Evolutionary conservation across 768 basidiomycete species (phyloP).

Genomic region (Lentinula aciculospora): DNA sequence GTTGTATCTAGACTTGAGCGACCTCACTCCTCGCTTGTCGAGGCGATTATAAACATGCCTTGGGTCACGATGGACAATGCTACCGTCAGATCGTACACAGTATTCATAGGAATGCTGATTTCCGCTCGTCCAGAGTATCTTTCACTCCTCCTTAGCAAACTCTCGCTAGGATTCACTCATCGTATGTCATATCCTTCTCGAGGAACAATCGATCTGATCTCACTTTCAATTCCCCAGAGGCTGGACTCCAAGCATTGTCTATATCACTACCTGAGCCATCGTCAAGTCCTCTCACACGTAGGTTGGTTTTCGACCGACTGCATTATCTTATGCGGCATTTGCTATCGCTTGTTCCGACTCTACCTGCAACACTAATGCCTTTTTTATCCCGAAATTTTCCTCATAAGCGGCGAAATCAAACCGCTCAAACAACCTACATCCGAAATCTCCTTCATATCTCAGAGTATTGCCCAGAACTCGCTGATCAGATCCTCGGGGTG

Average conservation of each 20-base stretch:
- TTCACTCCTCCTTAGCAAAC: conserved; percentile 73
- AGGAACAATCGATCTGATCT: conserved; percentile 5
- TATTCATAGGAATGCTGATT: conserved; percentile 87
- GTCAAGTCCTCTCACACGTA: conserved; percentile 67
- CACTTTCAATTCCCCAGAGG: conserved; percentile 46
- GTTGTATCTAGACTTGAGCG: conserved; percentile 88
- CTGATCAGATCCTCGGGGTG: conserved; percentile 76
- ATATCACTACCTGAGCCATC: conserved; percentile 58
- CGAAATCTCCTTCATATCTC: conserved; percentile 81
- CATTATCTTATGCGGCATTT: conserved; percentile 85
- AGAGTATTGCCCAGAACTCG: conserved; percentile 83
- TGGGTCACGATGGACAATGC: conserved; percentile 89
- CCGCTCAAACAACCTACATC: conserved; percentile 82
- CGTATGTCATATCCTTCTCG: conserved; percentile 47
- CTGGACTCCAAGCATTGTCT: conserved; percentile 59
- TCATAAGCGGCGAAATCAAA: conserved; percentile 82
- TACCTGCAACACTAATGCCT: conserved; percentile 82
- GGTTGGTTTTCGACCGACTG: conserved; percentile 78
- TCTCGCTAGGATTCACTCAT: conserved; percentile 82
- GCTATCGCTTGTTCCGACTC: conserved; percentile 86
- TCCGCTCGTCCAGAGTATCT: conserved; percentile 91
- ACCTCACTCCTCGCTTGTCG: conserved; percentile 72
- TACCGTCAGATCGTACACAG: conserved; percentile 84
- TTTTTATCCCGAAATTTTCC: conserved; percentile 84
- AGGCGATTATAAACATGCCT: conserved; percentile 81